Conservation (phyloP, 345 rosid species). For the Eucalyptus marginata region DNA sequence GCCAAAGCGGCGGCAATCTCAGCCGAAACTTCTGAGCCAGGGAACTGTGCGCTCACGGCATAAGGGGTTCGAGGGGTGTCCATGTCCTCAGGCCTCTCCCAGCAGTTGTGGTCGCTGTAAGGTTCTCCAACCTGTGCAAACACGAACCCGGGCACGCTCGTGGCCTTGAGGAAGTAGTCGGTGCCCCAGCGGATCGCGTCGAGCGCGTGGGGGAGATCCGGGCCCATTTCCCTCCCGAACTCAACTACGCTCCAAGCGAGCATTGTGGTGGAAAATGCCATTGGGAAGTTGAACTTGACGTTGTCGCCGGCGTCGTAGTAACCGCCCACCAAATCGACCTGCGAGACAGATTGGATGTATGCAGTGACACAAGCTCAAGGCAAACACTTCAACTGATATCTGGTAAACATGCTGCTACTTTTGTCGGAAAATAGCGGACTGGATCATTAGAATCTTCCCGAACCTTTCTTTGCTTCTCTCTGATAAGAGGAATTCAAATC, state of each 20-base stretch:
- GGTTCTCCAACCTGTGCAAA: conserved; percentile 60
- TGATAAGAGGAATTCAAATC: not conserved
- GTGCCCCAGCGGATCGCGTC: conserved; percentile 71
- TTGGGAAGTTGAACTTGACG: conserved; percentile 76
- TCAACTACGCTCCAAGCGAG: conserved; percentile 71
- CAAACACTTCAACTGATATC: not conserved
- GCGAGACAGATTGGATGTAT: not conserved
- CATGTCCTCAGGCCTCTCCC: conserved; percentile 99
- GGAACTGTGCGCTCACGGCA: conserved; percentile 33
- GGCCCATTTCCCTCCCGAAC: conserved; percentile 39
- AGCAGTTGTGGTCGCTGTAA: conserved; percentile 52
- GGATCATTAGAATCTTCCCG: too few species aligned
- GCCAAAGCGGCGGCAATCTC: conserved; percentile 92
- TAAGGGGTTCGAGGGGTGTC: conserved; percentile 65
- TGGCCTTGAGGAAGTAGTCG: conserved; percentile 72
- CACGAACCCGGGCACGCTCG: conserved; percentile 38
- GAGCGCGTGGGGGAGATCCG: conserved; percentile 21
- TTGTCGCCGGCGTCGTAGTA: conserved; percentile 96
- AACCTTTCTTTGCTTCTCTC: too few species aligned
- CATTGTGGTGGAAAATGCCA: conserved; percentile 82
- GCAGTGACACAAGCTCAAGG: not conserved
- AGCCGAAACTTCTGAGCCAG: conserved; percentile 78
- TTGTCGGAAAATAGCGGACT: not conserved
- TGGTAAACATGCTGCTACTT: not conserved
- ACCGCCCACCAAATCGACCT: conserved; percentile 85